Percentiles rank a stretch among this genome's conserved stretches.
phyloP scores from a whole-genome alignment of 352 stramenopile genomes.

The Lagenidium sp. region DNA sequence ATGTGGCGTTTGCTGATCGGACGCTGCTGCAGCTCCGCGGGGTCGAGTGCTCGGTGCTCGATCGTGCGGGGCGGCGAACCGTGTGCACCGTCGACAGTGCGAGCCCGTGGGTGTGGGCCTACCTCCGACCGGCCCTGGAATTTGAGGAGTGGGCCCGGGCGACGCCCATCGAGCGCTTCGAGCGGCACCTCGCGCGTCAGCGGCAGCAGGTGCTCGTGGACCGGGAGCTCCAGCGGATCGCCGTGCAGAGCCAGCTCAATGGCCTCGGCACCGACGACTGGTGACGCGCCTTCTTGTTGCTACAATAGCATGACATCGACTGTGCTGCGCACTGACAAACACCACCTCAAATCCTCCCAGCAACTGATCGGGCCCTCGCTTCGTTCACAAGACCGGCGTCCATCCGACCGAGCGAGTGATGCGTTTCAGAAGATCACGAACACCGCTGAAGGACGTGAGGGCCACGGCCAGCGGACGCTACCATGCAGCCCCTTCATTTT shows the following conservation, averaged over 20 bases:
- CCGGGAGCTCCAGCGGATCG: slow-evolving; percentile 13
- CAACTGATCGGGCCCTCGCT: too few species aligned
- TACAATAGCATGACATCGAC: too few species aligned
- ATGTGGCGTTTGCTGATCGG: slow-evolving; percentile 55
- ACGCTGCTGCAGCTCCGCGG: slow-evolving; percentile 54
- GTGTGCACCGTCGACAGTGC: slow-evolving; percentile 31
- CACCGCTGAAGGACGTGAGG: too few species aligned
- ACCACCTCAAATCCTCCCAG: too few species aligned
- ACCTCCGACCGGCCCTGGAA: slow-evolving; percentile 42
- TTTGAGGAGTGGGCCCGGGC: slow-evolving; percentile 63
- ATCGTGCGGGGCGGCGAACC: slow-evolving; percentile 26
- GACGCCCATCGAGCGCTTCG: slow-evolving; percentile 38
- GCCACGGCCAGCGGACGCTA: too few species aligned
- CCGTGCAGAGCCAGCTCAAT: slow-evolving; percentile 11
- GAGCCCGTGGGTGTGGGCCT: slow-evolving; percentile 24
- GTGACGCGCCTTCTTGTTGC: neutral
- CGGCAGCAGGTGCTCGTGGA: slow-evolving; percentile 5
- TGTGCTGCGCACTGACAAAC: too few species aligned
- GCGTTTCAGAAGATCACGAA: too few species aligned
- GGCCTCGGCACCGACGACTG: slow-evolving; percentile 1
- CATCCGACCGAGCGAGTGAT: too few species aligned
- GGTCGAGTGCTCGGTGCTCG: slow-evolving; percentile 42
- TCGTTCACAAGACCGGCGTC: too few species aligned
- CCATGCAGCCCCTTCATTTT: too few species aligned
- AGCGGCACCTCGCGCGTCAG: slow-evolving; percentile 14